Evolutionary conservation across 768 basidiomycete species (phyloP).

Genomic region (Tricholoma sp.): DNA sequence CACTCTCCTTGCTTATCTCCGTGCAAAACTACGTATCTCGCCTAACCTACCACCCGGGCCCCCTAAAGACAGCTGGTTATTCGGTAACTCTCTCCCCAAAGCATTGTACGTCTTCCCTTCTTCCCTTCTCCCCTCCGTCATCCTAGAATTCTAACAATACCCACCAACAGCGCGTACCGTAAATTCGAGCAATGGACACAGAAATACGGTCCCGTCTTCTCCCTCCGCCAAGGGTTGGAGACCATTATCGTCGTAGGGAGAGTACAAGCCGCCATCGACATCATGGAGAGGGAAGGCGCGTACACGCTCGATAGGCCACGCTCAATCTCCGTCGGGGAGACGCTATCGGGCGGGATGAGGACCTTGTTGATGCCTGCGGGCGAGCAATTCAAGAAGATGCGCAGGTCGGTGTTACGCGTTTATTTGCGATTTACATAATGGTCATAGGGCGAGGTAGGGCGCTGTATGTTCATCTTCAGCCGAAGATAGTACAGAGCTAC

Average conservation of each 20-base stretch:
- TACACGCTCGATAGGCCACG: conserved; percentile 50
- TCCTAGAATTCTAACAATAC: no score
- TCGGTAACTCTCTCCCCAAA: conserved; percentile 1
- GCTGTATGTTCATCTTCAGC: conserved; percentile 54
- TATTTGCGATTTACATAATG: no score
- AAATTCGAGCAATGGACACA: conserved; percentile 57
- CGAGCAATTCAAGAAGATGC: conserved; percentile 56
- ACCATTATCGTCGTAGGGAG: conserved; percentile 44
- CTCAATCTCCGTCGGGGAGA: conserved; percentile 55
- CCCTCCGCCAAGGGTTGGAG: conserved; percentile 44
- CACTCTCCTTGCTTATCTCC: background rate
- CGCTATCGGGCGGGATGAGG: conserved; percentile 53
- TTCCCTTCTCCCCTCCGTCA: background rate
- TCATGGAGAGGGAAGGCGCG: conserved; percentile 66
- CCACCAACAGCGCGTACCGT: conserved; percentile 34
- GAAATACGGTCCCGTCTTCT: conserved; percentile 57
- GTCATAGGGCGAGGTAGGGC: conserved; percentile 18
- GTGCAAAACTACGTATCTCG: background rate
- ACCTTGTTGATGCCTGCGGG: conserved; percentile 52
- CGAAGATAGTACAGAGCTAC: conserved; percentile 45
- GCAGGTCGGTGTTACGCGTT: conserved; percentile 32
- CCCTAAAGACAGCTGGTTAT: background rate
- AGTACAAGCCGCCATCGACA: conserved; percentile 53
- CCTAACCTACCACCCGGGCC: conserved; percentile 1
- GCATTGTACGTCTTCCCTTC: conserved; percentile 2